Evolutionary conservation across 371 early-diverging fungal species (phyloP), one percentile per base, ranked within the genome.

Genomic region (Mycotypha africana): DNA sequence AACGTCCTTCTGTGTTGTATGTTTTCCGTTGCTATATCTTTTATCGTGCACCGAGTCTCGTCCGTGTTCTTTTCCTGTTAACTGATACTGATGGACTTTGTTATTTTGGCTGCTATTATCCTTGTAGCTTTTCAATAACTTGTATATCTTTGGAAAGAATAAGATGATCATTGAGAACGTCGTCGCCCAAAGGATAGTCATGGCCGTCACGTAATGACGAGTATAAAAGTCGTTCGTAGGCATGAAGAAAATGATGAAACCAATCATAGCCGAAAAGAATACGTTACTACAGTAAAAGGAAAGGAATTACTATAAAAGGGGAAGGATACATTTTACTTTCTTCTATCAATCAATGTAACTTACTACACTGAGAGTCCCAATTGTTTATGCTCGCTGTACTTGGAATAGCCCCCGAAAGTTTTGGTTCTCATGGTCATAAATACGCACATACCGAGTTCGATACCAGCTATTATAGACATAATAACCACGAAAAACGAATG

Each of bases 301-400:
- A 8, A 6, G 12, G n/a, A 16, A 23, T 8, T 8, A 23, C 10
- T 10, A 14, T 4, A 21, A 6, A 19, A 12, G 16, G 12, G 4
- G 15, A 25, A 26, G 2, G 8, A 25, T 23, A n/a, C 3, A 25
- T 1, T 28, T 41, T 41, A 17, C 3, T 4, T 7, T n/a, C 15
- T 38, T 16, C 12, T 32, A 23, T 23, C 12, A 17, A 43, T 21
- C 17, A 21, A 32, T 3, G 19, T 14, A n/a, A 23, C 71, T 67
- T 71, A 78, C 78, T 76, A 78, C 6, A 76, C 69, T 16, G 74
- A 74, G 32, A 76, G 59, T 0, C 74, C 74, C 36, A 76, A 71
- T 28, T 78, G 79, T 3, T 68, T 65, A 22, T 74, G 74, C 36
- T 78, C 79, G 33, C 72, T 78, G 37, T 78, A 74, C 41, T 65